phyloP scores from a whole-genome alignment of 2,329 filamentous ascomycete genomes.

The Aspergillus neotritici region DNA sequence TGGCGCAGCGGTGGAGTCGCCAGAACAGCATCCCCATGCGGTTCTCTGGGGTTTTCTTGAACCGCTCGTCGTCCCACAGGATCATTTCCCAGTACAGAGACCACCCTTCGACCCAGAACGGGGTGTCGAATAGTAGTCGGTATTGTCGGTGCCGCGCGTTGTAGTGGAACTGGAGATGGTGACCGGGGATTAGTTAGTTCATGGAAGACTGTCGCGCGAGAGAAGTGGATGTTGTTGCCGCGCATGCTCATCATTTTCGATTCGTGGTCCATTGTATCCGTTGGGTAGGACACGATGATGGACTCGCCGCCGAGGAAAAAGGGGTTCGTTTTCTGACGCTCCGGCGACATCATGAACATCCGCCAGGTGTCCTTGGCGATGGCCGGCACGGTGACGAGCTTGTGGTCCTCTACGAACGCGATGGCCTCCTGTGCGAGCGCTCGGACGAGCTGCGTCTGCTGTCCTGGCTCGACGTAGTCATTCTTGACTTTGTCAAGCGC shows the following conservation, averaged over 20 bases:
- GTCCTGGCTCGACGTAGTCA: constrained; percentile 49
- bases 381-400: constrained; percentile 52
- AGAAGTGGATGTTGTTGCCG: constrained; percentile 55
- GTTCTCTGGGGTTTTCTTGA: constrained; percentile 48
- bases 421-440: constrained; percentile 49
- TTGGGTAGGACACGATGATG: constrained; percentile 55
- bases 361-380: constrained; percentile 51
- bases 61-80: constrained; percentile 51
- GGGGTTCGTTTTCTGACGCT: constrained; percentile 50
- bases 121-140: constrained; percentile 50
- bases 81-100: constrained; percentile 58
- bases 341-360: constrained; percentile 54
- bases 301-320: constrained; percentile 55
- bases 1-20: constrained; percentile 57
- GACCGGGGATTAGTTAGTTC: constrained; percentile 57
- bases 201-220: constrained; percentile 56
- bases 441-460: constrained; percentile 50
- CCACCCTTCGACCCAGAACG: constrained; percentile 59
- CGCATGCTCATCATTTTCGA: constrained; percentile 57
- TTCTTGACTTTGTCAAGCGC: constrained; percentile 55
- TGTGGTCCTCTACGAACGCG: constrained; percentile 48
- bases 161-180: constrained; percentile 44
- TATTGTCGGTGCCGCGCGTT: constrained; percentile 46
- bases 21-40: constrained; percentile 56
- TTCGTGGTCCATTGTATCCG: constrained; percentile 30